These are phyloP conservation scores for Laburnicola sp. DNA, from an alignment of 2,329 filamentous ascomycete genomes.

Conservation along the genomic window DNA sequence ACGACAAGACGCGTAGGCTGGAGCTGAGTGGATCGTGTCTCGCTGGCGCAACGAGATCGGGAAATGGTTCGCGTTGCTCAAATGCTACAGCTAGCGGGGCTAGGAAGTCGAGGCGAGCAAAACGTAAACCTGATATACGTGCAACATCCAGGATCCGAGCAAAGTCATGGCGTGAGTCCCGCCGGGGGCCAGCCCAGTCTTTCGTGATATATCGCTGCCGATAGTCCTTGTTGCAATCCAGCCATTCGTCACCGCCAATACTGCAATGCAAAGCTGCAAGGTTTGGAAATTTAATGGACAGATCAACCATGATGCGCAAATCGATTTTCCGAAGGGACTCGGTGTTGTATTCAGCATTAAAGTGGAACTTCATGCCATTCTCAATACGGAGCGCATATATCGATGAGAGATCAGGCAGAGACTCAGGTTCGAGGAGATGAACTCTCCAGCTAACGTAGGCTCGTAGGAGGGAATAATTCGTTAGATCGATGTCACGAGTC, in stretches of 20 bases:
- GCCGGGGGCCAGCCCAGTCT: conserved; percentile 5
- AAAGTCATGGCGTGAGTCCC: conserved; percentile 5
- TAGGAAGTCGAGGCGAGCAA: not conserved
- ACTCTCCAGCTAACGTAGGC: conserved; percentile 7
- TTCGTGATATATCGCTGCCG: not conserved
- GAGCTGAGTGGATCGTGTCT: conserved; percentile 1
- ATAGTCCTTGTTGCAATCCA: not conserved
- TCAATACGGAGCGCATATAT: not conserved
- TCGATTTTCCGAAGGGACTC: conserved; percentile 1
- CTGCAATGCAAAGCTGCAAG: conserved; percentile 3
- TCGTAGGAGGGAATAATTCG: conserved; percentile 1
- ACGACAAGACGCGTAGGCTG: conserved; percentile 1
- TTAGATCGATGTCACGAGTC: not conserved
- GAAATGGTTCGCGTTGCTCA: not conserved
- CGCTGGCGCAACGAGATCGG: conserved; percentile 3
- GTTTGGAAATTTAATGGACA: not conserved
- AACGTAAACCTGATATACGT: not conserved
- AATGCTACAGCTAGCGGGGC: conserved; percentile 24
- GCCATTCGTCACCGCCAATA: conserved; percentile 3
- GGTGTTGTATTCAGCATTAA: not conserved
- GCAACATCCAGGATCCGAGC: not conserved
- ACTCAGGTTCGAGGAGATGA: conserved; percentile 2
- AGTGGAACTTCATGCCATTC: not conserved
- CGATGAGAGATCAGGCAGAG: not conserved
- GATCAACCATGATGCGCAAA: not conserved